A percentile compares a stretch with the other conserved stretches of the same genome.
Conservation (phyloP, 768 basidiomycete genomes). For the Tremella mesenterica region DNA sequence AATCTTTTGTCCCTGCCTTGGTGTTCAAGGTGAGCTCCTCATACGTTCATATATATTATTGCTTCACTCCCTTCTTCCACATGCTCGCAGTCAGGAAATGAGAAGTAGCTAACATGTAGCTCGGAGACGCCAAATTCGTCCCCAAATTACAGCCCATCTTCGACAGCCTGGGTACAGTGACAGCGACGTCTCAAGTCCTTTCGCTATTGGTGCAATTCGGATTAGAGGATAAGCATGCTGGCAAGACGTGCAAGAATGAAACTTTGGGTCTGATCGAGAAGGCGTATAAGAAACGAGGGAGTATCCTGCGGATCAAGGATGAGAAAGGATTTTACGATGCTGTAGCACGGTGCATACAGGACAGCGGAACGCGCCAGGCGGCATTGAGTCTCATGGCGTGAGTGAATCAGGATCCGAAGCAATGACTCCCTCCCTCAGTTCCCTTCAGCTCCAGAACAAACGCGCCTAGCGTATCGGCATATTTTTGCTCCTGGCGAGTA, state of each 20-base stretch:
- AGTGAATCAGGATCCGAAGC: conserved; percentile 23
- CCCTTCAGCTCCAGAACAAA: too few relatives aligned
- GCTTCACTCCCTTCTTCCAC: not conserved
- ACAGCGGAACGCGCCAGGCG: conserved; percentile 78
- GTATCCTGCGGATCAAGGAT: conserved; percentile 25
- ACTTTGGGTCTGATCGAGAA: conserved; percentile 38
- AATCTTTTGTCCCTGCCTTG: conserved; percentile 79
- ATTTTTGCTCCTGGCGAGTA: too few relatives aligned
- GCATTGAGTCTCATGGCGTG: conserved; percentile 74
- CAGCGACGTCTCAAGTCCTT: conserved; percentile 86
- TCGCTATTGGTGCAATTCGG: conserved; percentile 81
- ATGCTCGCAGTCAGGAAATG: not conserved
- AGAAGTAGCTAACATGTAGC: conserved; percentile 54
- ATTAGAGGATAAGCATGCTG: conserved; percentile 50
- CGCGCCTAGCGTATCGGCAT: too few relatives aligned
- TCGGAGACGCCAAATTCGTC: conserved; percentile 80
- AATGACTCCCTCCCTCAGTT: too few relatives aligned
- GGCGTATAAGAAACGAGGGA: conserved; percentile 36
- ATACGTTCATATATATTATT: not conserved
- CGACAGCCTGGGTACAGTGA: conserved; percentile 75
- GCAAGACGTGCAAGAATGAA: conserved; percentile 39
- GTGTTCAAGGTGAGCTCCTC: conserved; percentile 63
- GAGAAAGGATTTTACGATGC: conserved; percentile 30
- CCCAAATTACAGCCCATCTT: conserved; percentile 55
- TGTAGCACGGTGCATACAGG: conserved; percentile 51